Conservation (phyloP, 345 rosid genomes). For the Isatis tinctoria region DNA sequence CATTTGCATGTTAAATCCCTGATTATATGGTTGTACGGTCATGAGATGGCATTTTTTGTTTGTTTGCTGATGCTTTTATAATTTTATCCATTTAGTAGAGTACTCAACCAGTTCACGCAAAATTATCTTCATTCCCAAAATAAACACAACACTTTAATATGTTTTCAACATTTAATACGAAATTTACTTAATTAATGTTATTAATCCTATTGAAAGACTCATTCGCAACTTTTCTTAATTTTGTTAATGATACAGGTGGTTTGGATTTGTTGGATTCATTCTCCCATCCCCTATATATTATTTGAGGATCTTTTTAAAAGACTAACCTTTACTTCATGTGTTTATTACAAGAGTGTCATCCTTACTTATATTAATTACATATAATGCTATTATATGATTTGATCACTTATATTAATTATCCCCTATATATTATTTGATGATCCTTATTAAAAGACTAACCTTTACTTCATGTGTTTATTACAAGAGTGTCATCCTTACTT, state of each 20-base stretch:
- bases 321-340: too few species aligned
- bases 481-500: too few species aligned
- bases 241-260: neutral
- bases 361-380: too few species aligned
- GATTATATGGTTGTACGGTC: slow-evolving; percentile 19
- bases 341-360: too few species aligned
- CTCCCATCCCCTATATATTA: neutral
- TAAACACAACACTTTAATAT: neutral
- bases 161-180: neutral
- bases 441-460: too few species aligned
- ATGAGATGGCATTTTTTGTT: slow-evolving; percentile 26
- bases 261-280: neutral
- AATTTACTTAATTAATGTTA: neutral
- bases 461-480: too few species aligned
- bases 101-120: neutral
- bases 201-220: neutral
- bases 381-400: too few species aligned
- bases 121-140: neutral
- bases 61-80: slow-evolving; percentile 12
- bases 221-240: neutral
- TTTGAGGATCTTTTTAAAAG: too few species aligned
- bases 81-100: neutral
- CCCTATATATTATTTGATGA: too few species aligned
- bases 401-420: too few species aligned
- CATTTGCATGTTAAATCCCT: slow-evolving; percentile 16